These are phyloP conservation scores for Pichia sp. DNA, from an alignment of 1,139 yeast species.

Conservation along the genomic window DNA sequence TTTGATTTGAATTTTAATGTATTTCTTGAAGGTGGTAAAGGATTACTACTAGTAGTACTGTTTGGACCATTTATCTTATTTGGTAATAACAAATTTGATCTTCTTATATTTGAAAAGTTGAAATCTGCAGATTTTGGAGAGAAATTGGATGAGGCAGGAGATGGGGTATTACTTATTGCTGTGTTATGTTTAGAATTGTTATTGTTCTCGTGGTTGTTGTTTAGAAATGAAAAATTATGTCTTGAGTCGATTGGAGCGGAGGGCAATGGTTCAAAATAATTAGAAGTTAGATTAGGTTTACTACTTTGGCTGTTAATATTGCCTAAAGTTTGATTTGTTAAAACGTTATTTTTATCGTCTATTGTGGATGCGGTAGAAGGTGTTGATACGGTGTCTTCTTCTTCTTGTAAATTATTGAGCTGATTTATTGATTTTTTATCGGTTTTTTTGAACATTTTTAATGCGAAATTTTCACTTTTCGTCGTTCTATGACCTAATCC, in stretches of 20 bases:
- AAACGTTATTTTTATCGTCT: neutral
- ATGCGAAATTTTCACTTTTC: conserved; percentile 14
- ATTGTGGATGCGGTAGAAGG: no score
- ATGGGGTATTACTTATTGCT: neutral
- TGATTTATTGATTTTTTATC: conserved; percentile 6
- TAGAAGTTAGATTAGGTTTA: neutral
- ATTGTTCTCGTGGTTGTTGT: no score
- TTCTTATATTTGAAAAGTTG: neutral
- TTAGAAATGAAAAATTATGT: conserved; percentile 6
- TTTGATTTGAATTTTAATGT: conserved; percentile 19
- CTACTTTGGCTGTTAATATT: neutral
- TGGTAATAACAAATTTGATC: neutral
- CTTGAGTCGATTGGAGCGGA: conserved; percentile 11
- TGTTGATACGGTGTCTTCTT: neutral
- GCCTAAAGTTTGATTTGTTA: neutral
- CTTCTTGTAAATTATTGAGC: conserved; percentile 8
- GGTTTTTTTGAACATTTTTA: conserved; percentile 6
- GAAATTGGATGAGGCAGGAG: neutral
- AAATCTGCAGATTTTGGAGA: conserved; percentile 5
- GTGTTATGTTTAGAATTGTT: neutral
- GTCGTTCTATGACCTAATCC: conserved; percentile 15
- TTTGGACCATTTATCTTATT: neutral
- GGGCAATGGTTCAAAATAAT: conserved; percentile 4
- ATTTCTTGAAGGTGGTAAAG: conserved; percentile 14
- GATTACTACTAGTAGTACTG: no score